Conservation (phyloP, 2,329 filamentous ascomycete genomes). For the Aspergillus viridinutans region DNA sequence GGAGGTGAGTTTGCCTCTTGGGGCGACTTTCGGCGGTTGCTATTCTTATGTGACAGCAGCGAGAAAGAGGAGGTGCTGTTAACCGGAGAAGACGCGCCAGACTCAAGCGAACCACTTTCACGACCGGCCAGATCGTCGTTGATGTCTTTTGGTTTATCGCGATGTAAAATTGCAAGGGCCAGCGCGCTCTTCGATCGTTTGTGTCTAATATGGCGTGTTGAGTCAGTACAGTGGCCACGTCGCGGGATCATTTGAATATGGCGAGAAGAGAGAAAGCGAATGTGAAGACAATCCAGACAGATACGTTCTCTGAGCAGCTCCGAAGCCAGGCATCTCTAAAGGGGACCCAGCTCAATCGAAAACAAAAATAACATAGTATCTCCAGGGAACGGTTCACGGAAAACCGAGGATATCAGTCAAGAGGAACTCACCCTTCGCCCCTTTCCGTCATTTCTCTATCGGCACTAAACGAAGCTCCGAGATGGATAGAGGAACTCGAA, state of each 20-base stretch:
- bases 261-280: not conserved
- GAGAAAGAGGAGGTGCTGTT: conserved; percentile 25
- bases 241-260: not conserved
- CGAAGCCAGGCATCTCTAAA: not conserved
- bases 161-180: conserved; percentile 52
- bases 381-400: conserved; percentile 15
- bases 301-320: not conserved
- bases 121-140: conserved; percentile 22
- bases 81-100: conserved; percentile 21
- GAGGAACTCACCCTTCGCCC: conserved; percentile 26
- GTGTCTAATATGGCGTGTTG: conserved; percentile 36
- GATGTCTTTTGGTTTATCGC: conserved; percentile 47
- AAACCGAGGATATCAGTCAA: conserved; percentile 6
- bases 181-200: conserved; percentile 54
- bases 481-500: not conserved
- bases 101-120: conserved; percentile 25
- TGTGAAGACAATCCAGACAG: not conserved
- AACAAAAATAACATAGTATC: not conserved
- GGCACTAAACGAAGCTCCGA: conserved; percentile 1
- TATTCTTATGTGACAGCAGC: conserved; percentile 28
- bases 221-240: conserved; percentile 22
- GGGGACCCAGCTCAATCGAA: not conserved
- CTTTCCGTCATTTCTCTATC: conserved; percentile 27
- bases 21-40: conserved; percentile 27
- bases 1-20: conserved; percentile 19